phyloP scores from a whole-genome alignment of 306 rosid genomes.

The Morella rubra region DNA sequence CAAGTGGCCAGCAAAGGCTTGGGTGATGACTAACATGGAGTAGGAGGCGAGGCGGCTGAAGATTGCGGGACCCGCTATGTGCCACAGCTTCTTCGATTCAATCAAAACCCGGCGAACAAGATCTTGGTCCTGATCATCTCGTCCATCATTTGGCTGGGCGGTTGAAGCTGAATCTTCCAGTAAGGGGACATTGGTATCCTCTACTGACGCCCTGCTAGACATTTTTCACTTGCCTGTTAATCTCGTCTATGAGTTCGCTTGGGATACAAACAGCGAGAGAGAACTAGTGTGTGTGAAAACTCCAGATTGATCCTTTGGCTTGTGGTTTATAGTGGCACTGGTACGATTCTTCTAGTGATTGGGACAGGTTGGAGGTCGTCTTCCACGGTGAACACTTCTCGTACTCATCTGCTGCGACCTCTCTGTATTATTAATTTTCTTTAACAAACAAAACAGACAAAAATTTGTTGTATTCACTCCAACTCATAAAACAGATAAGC shows the following conservation, averaged over 20 bases:
- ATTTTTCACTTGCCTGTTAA: background rate
- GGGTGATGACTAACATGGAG: conserved; percentile 63
- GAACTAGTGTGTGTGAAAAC: background rate
- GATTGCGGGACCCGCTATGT: conserved; percentile 72
- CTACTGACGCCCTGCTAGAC: conserved; percentile 29
- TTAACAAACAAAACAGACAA: too few relatives aligned
- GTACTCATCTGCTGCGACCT: too few relatives aligned
- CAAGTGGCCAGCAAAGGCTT: conserved; percentile 75
- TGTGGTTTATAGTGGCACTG: background rate
- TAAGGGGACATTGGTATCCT: conserved; percentile 44
- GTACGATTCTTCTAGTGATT: too few relatives aligned
- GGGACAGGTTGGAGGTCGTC: too few relatives aligned
- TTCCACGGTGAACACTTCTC: too few relatives aligned
- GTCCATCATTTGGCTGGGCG: conserved; percentile 4
- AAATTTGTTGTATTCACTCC: too few relatives aligned
- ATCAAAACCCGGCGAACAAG: conserved; percentile 36
- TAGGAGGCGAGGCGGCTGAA: conserved; percentile 56
- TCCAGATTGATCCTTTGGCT: too few relatives aligned
- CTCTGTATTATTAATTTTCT: too few relatives aligned
- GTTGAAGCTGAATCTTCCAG: conserved; percentile 9
- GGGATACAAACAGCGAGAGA: background rate
- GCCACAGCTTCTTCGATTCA: conserved; percentile 78
- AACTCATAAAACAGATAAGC: too few relatives aligned
- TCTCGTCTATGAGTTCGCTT: background rate
- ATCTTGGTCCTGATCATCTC: conserved; percentile 13